These are phyloP conservation scores for Lipomyces kockii DNA, from an alignment of 805 yeast genomes.

Conservation along the genomic window DNA sequence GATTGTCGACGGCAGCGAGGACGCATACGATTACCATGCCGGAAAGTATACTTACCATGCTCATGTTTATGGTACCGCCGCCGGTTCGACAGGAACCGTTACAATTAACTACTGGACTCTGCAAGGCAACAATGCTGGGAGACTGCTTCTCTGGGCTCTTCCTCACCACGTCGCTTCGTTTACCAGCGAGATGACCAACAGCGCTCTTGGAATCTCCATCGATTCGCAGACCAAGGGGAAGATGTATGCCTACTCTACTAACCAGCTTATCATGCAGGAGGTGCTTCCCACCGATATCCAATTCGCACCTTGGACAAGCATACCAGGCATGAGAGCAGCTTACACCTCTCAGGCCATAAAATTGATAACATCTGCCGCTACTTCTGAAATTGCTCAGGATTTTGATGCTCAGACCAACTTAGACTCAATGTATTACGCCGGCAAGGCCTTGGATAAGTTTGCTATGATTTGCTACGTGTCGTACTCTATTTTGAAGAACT, in stretches of 20 bases:
- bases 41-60: constrained; percentile 63
- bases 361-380: constrained; percentile 55
- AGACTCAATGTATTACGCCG: constrained; percentile 89
- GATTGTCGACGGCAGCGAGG: constrained; percentile 48
- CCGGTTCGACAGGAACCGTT: constrained; percentile 19
- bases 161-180: constrained; percentile 67
- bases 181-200: constrained; percentile 33
- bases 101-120: constrained; percentile 21
- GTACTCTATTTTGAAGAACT: constrained; percentile 66
- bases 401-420: constrained; percentile 62
- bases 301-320: constrained; percentile 66
- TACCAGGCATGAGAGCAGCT: constrained; percentile 49
- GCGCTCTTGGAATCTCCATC: constrained; percentile 45
- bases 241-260: constrained; percentile 46
- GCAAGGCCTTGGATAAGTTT: constrained; percentile 85
- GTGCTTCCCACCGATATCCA: constrained; percentile 51
- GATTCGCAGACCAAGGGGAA: constrained; percentile 57
- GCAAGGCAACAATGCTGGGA: constrained; percentile 51
- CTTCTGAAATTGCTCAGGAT: constrained; percentile 59
- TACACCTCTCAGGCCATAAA: constrained; percentile 49
- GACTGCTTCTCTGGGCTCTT: constrained; percentile 60
- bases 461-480: constrained; percentile 82
- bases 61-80: constrained; percentile 48
- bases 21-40: constrained; percentile 61
- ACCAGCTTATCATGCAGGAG: constrained; percentile 45